Base-by-base conservation (phyloP, 768 basidiomycete species). In the Lentinula aciculospora region DNA sequence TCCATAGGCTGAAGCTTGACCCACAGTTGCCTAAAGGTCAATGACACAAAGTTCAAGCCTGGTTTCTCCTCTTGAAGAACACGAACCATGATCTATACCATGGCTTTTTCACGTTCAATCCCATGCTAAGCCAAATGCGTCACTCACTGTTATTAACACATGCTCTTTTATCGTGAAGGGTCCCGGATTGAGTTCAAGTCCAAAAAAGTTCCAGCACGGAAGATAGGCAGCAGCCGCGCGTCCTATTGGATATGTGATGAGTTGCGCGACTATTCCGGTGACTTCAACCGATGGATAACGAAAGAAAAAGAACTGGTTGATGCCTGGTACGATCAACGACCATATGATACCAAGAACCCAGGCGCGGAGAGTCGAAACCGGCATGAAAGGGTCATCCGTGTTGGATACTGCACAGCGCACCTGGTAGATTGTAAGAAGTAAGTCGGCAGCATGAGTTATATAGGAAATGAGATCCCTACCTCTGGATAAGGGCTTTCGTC, bases 401-500 rank as follows among this genome's bases (percentile, higher is more conserved):
- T 87, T 88, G 19, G 85, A 81, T 8, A 89, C 88, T 6, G 88
- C 87, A 7, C 86, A 83, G 45, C 88, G 82, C 12, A 90, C 89
- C 51, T 53, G 23, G 13, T 17, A 39, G 2, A 13, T 31, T 13
- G 25, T 53, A 25, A 53, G 27, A 10, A 34, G n/a, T n/a, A n/a
- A n/a, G n/a, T n/a, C n/a, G n/a, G n/a, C n/a, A n/a, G n/a, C n/a
- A n/a, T n/a, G n/a, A n/a, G n/a, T n/a, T n/a, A 21, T 12, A 50
- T 4, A 12, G 5, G 36, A 2, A 13, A 31, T 28, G 9, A 2
- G 29, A 15, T 50, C 10, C 51, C 25, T 53, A 25, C 51, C 67
- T 93, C 91, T 5, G 88, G 88, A 66, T 93, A 93, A 3, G 91
- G 91, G 2, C 89, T 91, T 67, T 92, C 91, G 62, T 92, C 87